Evolutionary conservation across 2,329 filamentous ascomycete species (phyloP), one percentile per base, ranked within the genome.

Genomic region (Clonostachys rosea): DNA sequence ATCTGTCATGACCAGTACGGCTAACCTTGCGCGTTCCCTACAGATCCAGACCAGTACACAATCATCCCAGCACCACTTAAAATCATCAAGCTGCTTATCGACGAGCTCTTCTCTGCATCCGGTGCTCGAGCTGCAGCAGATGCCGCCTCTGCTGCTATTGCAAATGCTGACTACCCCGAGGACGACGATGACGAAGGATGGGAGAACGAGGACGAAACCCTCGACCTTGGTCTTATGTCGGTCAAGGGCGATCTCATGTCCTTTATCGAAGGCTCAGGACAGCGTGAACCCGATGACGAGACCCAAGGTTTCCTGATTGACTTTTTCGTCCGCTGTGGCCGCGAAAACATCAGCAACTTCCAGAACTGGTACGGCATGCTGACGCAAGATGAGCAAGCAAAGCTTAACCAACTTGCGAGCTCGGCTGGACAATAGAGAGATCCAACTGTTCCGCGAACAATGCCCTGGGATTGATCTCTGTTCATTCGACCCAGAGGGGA

Each of bases 71-170:
- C 91, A 0, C 85, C 89, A 2, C 78, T 99, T 60, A 99, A 99
- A 72, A 96, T 99, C 50, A 72, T 97, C 67, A 99, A 99, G 73
- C 86, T 97, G 5, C 81, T 99, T 9, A 86, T 97, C 42, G 90
- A 96, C 61, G 94, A 99, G 69, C 81, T 99, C 4, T 75, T 88
- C 6, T 90, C 89, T 0, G 89, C 91, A 2, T 85, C 88, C 5
- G 89, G 89, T 20, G 68, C 70, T n/a, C 69, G 74, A 50, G 71
- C 71, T 43, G 78, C 83, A 44, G 74, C 84, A 1, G 81, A 79
- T 16, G 79, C 81, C 0, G 85, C 83, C 0, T 79, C 81, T 2
- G 80, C 81, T 0, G 84, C 83, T 0, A 78, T 81, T 1, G 81
- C 81, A 0, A 75, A 79, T 6, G 78, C 77, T 4, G 76, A 81